Base-by-base conservation (phyloP, 108 stramenopile genomes). In the Pseudonitzschia multiseries region DNA sequence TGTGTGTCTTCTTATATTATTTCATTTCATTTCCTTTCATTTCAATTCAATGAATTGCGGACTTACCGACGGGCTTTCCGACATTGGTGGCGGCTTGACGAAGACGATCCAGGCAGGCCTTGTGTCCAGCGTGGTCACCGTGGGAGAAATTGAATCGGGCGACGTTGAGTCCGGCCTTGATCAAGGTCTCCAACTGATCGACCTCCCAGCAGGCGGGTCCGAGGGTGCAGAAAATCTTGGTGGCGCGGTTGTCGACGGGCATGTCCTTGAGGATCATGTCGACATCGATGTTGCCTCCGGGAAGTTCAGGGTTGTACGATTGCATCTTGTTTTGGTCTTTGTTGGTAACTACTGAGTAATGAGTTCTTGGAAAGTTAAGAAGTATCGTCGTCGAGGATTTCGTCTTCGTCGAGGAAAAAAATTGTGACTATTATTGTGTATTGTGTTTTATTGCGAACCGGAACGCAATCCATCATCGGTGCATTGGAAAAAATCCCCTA, bases 171-270 rank as follows among this genome's bases (percentile, higher is more conserved):
- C 97, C 97, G 22, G 85, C 89, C 50, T 96, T 88, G 59, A 97
- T 93, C 54, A 97, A 76, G 15, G 69, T 69, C 69, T 89, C 93
- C 62, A 97, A 73, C 8, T 71, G 70, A 4, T 81, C 81, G 2
- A 95, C 93, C 46, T 87, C 81, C 93, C 93, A 96, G 68, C 93
- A 96, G 6, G 96, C 87, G 57, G 95, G 96, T 57, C 96, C 95
- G 31, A 96, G 64, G 44, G 94, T 96, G 57, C 93, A 96, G 29
- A 96, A 78, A 59, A 98, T 89, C 83, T 96, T 93, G 48, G 93
- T 93, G 50, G 79, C 81, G 70, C 92, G 89, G 22, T 69, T 71
- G 46, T 63, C 65, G 17, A 81, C 78, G 69, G 87, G 85, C 21
- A 79, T 83, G 64, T 81, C 69, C 15, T 62, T 59, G 27, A 82